phyloP scores from a whole-genome alignment of 768 basidiomycete species.

The Piloderma croceum region DNA sequence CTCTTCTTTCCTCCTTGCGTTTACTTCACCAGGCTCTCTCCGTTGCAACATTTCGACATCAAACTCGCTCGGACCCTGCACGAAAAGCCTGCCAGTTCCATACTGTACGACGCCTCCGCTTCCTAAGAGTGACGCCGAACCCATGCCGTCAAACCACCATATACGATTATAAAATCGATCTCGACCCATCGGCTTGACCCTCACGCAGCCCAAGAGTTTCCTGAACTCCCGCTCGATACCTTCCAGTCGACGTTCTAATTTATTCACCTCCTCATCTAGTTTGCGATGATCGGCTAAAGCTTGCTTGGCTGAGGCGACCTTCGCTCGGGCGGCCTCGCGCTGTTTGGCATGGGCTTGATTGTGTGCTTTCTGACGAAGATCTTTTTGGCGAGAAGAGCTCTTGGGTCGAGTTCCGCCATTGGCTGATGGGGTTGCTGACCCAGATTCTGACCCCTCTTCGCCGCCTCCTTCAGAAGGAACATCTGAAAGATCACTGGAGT shows the following conservation, averaged over 20 bases:
- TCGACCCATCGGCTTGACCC: slow-evolving; percentile 83
- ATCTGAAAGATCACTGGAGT: slow-evolving; percentile 72
- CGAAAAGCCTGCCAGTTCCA: slow-evolving; percentile 83
- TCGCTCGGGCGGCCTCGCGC: slow-evolving; percentile 71
- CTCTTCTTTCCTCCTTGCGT: slow-evolving; percentile 61
- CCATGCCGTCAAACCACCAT: slow-evolving; percentile 99
- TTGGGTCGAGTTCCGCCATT: slow-evolving; percentile 34
- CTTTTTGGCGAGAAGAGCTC: slow-evolving; percentile 44
- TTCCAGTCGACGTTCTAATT: slow-evolving; percentile 74
- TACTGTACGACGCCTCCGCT: slow-evolving; percentile 77
- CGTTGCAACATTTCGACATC: slow-evolving; percentile 69
- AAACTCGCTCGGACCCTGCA: slow-evolving; percentile 86
- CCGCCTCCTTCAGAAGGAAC: slow-evolving; percentile 56
- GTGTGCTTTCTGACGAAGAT: slow-evolving; percentile 38
- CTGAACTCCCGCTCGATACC: slow-evolving; percentile 92
- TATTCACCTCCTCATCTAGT: slow-evolving; percentile 83
- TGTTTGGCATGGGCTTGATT: slow-evolving; percentile 66
- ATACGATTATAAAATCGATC: slow-evolving; percentile 93
- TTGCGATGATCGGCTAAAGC: slow-evolving; percentile 78
- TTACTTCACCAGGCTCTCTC: slow-evolving; percentile 48
- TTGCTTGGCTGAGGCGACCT: slow-evolving; percentile 75
- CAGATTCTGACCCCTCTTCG: no score
- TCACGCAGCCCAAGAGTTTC: slow-evolving; percentile 75
- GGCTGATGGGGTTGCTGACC: no score
- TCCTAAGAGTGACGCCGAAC: slow-evolving; percentile 72